Evolutionary conservation across 2,329 filamentous ascomycete species (phyloP), one percentile per base, ranked within the genome.

Genomic region (Cytospora chrysosperma): DNA sequence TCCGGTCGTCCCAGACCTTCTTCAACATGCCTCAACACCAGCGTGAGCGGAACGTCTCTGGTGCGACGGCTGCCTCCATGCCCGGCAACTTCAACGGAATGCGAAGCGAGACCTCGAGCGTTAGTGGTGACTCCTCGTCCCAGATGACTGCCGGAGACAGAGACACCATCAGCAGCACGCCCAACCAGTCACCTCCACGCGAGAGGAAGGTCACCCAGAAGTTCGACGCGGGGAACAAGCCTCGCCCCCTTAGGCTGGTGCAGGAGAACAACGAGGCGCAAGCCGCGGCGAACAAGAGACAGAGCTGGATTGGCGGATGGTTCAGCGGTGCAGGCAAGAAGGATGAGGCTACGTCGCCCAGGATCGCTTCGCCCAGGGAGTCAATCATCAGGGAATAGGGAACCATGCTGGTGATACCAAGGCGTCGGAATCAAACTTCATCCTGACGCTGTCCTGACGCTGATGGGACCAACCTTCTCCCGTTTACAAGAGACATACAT

Each of bases 201-300:
- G 82, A 87, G 71, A 85, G 85, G 74, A 78, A 79, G 64, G 85
- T 82, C 43, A 86, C 83, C 12, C 62, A 64, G 1, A 85, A 85
- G 67, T 77, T 85, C 62, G 64, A 63, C 3, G 85, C 84, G 4
- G 86, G 86, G 52, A 89, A 88, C 71, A 95, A 95, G 76, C 88
- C 96, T 64, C 85, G 93, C 40, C 94, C 94, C 8, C 79, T 99
- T 68, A 85, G 94, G 19, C 82, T 99, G 32, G 93, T 98, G 54
- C 91, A 95, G 76, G 92, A 96, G 77, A 89, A 89, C 68, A 75
- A 77, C 26, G 84, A 81, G 69, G 75, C 79, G 59, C 75, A 72
- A 34, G 73, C 76, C 60, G 74, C 69, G 47, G 74, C 77, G 60
- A 83, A 82, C 70, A 89, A 88, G 78, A 79, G 87, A 55, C 79